These are phyloP conservation scores for Trichoderma arundinaceum DNA, from an alignment of 2,329 filamentous ascomycete genomes.

Conservation along the genomic window DNA sequence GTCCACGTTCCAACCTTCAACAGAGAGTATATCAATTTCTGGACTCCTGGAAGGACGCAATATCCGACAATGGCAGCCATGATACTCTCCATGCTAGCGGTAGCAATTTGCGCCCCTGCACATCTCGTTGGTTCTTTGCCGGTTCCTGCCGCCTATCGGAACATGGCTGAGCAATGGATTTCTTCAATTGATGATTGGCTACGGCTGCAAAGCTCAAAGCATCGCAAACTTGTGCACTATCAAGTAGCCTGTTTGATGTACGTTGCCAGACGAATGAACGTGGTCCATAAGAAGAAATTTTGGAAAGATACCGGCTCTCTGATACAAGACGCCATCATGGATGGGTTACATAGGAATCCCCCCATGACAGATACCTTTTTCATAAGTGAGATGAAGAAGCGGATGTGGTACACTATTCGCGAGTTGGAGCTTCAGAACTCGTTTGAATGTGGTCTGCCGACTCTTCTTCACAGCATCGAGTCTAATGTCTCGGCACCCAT, in stretches of 20 bases:
- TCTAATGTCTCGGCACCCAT: slow-evolving; percentile 3
- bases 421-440: slow-evolving; percentile 23
- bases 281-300: slow-evolving; percentile 19
- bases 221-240: slow-evolving; percentile 25
- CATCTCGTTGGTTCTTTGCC: slow-evolving; percentile 7
- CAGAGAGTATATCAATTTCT: slow-evolving; percentile 22
- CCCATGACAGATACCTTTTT: neutral
- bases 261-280: slow-evolving; percentile 16
- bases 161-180: slow-evolving; percentile 23
- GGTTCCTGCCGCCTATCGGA: neutral
- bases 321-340: slow-evolving; percentile 8
- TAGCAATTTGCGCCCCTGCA: neutral
- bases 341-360: slow-evolving; percentile 8
- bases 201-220: slow-evolving; percentile 20
- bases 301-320: slow-evolving; percentile 25
- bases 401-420: slow-evolving; percentile 20
- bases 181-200: slow-evolving; percentile 9
- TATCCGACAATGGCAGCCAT: slow-evolving; percentile 20
- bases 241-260: slow-evolving; percentile 8
- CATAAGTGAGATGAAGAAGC: slow-evolving; percentile 25
- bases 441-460: slow-evolving; percentile 18
- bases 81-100: slow-evolving; percentile 15
- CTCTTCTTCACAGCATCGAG: slow-evolving; percentile 20
- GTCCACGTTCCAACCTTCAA: slow-evolving; percentile 17
- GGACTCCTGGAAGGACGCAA: slow-evolving; percentile 1